Base-by-base conservation (phyloP, 495 filamentous ascomycete genomes). In the Umbilicaria muhlenbergii region DNA sequence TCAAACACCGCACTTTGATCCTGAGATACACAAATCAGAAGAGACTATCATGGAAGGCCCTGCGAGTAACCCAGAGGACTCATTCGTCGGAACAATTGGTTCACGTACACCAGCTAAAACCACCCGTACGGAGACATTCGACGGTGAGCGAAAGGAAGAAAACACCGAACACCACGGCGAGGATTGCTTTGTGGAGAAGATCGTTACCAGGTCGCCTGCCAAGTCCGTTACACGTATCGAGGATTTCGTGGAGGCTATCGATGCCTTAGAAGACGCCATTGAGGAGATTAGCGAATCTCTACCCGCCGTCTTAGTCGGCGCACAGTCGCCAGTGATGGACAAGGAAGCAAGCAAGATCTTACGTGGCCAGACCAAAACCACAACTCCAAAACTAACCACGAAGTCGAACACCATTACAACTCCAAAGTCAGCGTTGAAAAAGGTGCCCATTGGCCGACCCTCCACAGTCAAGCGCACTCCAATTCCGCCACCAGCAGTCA, bases 191-290 rank as follows among this genome's bases (percentile, higher is more conserved):
- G 37, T 60, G 12, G 56, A 67, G 32, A 52, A 62, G n/a, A 58
- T 64, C 42, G 58, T 51, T 34, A 43, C 52, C 28, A 52, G 63
- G 42, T 61, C 66, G 8, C 64, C 64, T 17, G 52, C 58, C 14
- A 64, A 66, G 44, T 55, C 61, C 0, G 44, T 68, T 11, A 66
- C 68, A 21, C 70, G 72, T n/a, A 78, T 80, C 36, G 75, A 80
- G 56, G 77, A 83, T 47, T 78, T 78, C 21, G 68, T 83, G 18
- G 73, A 79, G 53, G 77, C 72, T 35, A 64, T 83, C 14, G 80
- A 84, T 54, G 68, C 68, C 39, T 68, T 84, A 31, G 78, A 86
- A 49, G 80, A 84, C 31, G 69, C 77, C 35, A 61, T 81, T 8
- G 78, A 81, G 47, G 60, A 69, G 32, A 60, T 77, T 37, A 60